phyloP scores from a whole-genome alignment of 352 stramenopile species.

The Phytophthora citricola region DNA sequence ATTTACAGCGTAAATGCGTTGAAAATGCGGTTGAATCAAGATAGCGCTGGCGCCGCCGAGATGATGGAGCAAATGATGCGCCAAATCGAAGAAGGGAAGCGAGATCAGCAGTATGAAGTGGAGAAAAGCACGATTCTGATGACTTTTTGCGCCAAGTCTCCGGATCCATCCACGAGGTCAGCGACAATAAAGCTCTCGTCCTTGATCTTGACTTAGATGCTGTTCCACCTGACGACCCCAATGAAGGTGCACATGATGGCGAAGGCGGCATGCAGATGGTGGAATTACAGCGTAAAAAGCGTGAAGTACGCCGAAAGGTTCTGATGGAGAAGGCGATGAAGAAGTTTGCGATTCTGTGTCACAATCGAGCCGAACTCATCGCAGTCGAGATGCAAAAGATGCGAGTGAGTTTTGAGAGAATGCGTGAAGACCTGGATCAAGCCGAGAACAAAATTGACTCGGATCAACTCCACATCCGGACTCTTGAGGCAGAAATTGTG shows the following conservation, averaged over 20 bases:
- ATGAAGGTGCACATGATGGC: conserved; percentile 8
- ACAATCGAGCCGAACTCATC: conserved; percentile 66
- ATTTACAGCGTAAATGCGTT: conserved; percentile 65
- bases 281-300: conserved; percentile 75
- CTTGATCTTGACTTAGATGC: conserved; percentile 55
- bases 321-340: conserved; percentile 78
- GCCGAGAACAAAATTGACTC: conserved; percentile 81
- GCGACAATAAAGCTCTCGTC: conserved; percentile 54
- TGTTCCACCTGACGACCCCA: conserved; percentile 37
- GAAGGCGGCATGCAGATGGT: conserved; percentile 45
- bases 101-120: conserved; percentile 67
- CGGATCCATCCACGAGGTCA: conserved; percentile 56
- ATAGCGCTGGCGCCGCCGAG: conserved; percentile 66
- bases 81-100: conserved; percentile 72
- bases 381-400: conserved; percentile 65
- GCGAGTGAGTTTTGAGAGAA: conserved; percentile 43
- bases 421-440: conserved; percentile 65
- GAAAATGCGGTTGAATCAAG: conserved; percentile 76
- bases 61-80: conserved; percentile 72
- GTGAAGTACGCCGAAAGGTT: conserved; percentile 72
- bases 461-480: conserved; percentile 66
- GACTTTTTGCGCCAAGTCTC: conserved; percentile 60
- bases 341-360: conserved; percentile 71
- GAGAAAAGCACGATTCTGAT: conserved; percentile 60
- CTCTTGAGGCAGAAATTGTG: conserved; percentile 63